phyloP scores from a whole-genome alignment of 1,284 basidiomycete species.

The Cryptococcus maquisensis region DNA sequence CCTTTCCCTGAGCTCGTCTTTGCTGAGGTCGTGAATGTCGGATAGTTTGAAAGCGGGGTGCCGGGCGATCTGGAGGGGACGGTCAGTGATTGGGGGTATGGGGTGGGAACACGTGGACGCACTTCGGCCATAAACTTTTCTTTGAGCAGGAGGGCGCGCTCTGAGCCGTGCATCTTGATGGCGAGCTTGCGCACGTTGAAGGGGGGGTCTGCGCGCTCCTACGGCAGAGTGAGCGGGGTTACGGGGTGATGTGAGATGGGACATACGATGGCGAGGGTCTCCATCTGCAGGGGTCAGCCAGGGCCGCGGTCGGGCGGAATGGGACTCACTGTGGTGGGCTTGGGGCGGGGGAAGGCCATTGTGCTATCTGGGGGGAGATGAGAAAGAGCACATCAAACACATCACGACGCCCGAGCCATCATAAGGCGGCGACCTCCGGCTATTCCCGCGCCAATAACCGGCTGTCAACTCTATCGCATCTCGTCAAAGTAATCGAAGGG shows the following conservation, averaged over 20 bases:
- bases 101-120: slow-evolving; percentile 6
- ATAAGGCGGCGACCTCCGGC: no score
- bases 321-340: slow-evolving; percentile 43
- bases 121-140: slow-evolving; percentile 54
- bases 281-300: slow-evolving; percentile 31
- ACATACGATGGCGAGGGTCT: slow-evolving; percentile 46
- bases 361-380: neutral
- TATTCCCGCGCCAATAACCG: no score
- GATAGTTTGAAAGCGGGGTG: slow-evolving; percentile 54
- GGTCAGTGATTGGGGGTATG: neutral
- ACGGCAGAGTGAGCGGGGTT: neutral
- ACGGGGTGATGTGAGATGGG: neutral
- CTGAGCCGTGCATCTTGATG: slow-evolving; percentile 47
- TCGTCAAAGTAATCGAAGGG: no score
- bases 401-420: no score
- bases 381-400: no score
- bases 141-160: slow-evolving; percentile 44
- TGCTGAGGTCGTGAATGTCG: slow-evolving; percentile 57
- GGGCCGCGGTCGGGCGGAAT: neutral
- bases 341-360: slow-evolving; percentile 47
- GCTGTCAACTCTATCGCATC: no score
- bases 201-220: slow-evolving; percentile 53
- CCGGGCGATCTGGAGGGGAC: slow-evolving; percentile 44
- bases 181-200: slow-evolving; percentile 52
- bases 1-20: slow-evolving; percentile 53